Base-by-base conservation (phyloP, 257 asterid genomes). In the Gentiana macrophylla region DNA sequence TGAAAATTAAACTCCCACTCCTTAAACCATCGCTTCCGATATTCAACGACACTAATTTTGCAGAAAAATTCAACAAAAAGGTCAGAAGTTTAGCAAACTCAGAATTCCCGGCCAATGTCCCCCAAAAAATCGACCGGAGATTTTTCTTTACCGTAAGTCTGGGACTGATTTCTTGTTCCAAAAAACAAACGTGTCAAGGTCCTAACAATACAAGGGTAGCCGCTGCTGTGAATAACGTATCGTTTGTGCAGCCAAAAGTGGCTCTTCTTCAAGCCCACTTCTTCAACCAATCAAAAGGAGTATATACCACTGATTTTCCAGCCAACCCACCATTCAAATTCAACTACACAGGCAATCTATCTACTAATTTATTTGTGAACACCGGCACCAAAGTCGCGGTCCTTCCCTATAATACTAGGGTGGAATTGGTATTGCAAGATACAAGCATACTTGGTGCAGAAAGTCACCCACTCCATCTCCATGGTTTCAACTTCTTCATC, bases 381-480 rank as follows among this genome's bases (percentile, higher is more conserved):
- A 65, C 49, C 8, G 86, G 84, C 37, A 84, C 94, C 44, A 81
- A 71, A 52, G 79, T 69, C 55, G 76, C 55, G 75, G 70, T 12
- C 59, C 72, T 84, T 12, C 69, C 75, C 1, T 81, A 63, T 35
- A 79, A 75, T 55, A 49, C 86, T 4, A 64, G 67, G 33, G 86
- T 79, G 57, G 84, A 84, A 65, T 61, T 84, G 60, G 75, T 84
- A 10, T 2, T 84, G 73, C 94, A 84, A 68, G 94, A 81, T 13
- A 81, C 89, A 5, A 81, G 86, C 72, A 74, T 81, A 37, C 57
- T 84, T 2, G 73, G 75, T 0, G 81, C 83, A 1, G 86, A 84
- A 64, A 69, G 80, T 63, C 94, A 84, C 62, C 94, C 86, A 12
- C 66, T 84, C 15, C 94, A 84, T 43, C 79, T 81, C 49, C 94